Conservation (phyloP, 2,329 filamentous ascomycete genomes). For the Eurotiales sp. region DNA sequence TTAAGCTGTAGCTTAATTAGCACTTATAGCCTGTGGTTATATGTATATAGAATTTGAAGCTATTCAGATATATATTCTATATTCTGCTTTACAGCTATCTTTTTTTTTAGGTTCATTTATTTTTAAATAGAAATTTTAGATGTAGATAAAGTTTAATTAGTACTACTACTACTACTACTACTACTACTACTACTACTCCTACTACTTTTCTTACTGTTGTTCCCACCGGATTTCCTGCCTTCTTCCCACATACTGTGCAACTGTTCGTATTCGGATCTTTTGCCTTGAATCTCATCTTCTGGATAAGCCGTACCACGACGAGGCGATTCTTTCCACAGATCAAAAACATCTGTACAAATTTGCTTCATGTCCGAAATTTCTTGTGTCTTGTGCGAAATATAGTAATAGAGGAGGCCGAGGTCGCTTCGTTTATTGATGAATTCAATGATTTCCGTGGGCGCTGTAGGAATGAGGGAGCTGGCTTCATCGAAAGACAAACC, state of each 20-base stretch:
- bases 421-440: not conserved
- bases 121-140: no score
- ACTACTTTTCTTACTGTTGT: no score
- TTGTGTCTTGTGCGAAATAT: not conserved
- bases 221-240: not conserved
- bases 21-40: no score
- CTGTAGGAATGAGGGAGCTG: not conserved
- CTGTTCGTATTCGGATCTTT: not conserved
- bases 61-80: no score
- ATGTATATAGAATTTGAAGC: no score
- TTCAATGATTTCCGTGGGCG: not conserved
- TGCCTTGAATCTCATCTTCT: not conserved
- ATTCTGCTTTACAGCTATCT: no score
- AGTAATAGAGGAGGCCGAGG: not conserved
- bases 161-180: no score
- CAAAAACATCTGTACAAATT: not conserved
- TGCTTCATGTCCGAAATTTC: not conserved
- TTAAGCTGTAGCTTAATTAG: no score
- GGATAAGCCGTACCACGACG: not conserved
- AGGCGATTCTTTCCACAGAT: not conserved
- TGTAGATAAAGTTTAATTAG: no score
- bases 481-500: not conserved
- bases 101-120: no score
- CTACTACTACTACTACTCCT: no score
- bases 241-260: not conserved